Base-by-base conservation (phyloP, 2,329 filamentous ascomycete genomes). In the Aspergillus sp. region DNA sequence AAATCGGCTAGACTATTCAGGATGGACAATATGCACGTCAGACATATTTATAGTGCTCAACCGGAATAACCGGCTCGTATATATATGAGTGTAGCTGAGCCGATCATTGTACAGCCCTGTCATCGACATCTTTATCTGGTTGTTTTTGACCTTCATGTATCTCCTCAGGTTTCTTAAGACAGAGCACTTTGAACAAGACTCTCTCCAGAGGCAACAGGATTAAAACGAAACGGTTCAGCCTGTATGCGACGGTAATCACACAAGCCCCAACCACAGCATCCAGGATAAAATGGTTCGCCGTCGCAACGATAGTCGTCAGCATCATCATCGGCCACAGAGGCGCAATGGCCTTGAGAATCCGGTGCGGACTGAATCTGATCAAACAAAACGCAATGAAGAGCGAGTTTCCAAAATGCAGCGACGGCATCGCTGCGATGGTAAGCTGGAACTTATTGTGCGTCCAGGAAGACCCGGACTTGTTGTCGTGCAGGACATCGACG, bases 201-300 rank as follows among this genome's bases (percentile, higher is more conserved):
- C 47, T 47, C 42, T 60, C 54, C 4, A 60, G 28, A 32, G 52
- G 53, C 41, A 61, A 42, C 37, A 60, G 41, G 31, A 39, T 19
- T 49, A 59, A 32, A 51, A 60, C 55, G 11, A 39, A 43, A 26
- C 42, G 7, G 40, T 61, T 59, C 11, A 51, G 51, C n/a, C 40
- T 33, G 10, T 51, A 58, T 19, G 56, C 57, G 11, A 42, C 32
- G 9, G 48, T 26, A 63, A 54, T 46, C 26, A 60, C 54, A 27
- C 45, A 47, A 4, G 78, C 78, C 6, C 83, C 83, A 0, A 81
- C 81, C 0, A 85, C 74, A 2, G 82, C 81, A 58, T 86, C 83
- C 4, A 86, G 74, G 40, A 86, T 70, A 60, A 84, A 77, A 62
- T 86, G 82, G 58, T 86, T 85, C 34, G 82, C 82, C 0, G 82